Evolutionary conservation across 306 rosid genomes (phyloP).

Genomic region (Rosa multiflora): DNA sequence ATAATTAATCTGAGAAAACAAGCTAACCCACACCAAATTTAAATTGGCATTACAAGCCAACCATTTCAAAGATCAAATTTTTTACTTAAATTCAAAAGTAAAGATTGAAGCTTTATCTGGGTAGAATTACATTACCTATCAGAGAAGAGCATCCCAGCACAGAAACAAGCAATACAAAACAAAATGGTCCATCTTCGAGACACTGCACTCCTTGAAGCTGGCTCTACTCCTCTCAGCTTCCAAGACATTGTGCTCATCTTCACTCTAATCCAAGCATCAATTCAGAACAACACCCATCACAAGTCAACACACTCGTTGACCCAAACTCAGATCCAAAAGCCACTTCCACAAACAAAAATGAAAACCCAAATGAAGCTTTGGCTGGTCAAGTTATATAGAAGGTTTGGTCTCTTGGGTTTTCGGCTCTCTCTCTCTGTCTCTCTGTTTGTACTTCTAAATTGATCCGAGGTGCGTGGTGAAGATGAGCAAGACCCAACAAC

Average conservation of each 20-base stretch:
- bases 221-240: slow-evolving; percentile 48
- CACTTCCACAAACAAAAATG: not conserved
- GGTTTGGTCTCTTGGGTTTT: not conserved
- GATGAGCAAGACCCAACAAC: slow-evolving; percentile 12
- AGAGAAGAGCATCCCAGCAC: slow-evolving; percentile 63
- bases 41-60: not conserved
- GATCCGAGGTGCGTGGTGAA: not conserved
- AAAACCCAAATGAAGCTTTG: not conserved
- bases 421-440: not conserved
- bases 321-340: slow-evolving; percentile 25
- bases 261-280: slow-evolving; percentile 21
- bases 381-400: not conserved
- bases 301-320: slow-evolving; percentile 17
- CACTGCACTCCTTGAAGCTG: slow-evolving; percentile 35
- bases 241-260: slow-evolving; percentile 28
- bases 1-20: not conserved
- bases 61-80: not conserved
- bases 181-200: slow-evolving; percentile 54
- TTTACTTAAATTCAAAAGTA: not conserved
- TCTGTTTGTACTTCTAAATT: not conserved
- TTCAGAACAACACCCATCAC: slow-evolving; percentile 29
- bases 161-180: slow-evolving; percentile 51
- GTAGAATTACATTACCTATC: slow-evolving; percentile 38
- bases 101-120: not conserved
- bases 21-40: slow-evolving; percentile 28